Conservation (phyloP, 306 rosid genomes). For the Trifolium pratense region DNA sequence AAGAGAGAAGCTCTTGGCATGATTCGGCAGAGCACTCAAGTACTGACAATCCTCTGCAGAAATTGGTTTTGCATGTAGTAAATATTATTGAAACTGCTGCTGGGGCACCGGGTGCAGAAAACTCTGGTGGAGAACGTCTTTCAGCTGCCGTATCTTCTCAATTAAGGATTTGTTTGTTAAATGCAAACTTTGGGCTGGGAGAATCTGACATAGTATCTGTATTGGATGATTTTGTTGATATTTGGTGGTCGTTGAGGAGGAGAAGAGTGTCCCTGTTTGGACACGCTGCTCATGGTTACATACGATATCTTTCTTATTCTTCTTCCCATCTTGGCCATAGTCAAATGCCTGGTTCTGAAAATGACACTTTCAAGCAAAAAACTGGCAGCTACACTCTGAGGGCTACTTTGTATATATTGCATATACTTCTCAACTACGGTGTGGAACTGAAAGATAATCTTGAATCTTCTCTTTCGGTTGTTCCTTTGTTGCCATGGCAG, state of each 20-base stretch:
- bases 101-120: slow-evolving; percentile 75
- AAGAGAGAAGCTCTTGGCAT: slow-evolving; percentile 47
- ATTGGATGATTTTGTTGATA: slow-evolving; percentile 64
- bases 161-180: slow-evolving; percentile 62
- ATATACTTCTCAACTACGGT: slow-evolving; percentile 93
- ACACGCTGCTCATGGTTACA: slow-evolving; percentile 84
- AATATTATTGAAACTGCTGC: slow-evolving; percentile 81
- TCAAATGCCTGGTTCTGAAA: slow-evolving; percentile 60
- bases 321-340: slow-evolving; percentile 58
- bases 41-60: slow-evolving; percentile 49
- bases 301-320: slow-evolving; percentile 78
- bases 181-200: slow-evolving; percentile 56
- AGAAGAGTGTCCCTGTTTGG: slow-evolving; percentile 93
- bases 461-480: slow-evolving; percentile 65
- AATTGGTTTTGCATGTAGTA: slow-evolving; percentile 58
- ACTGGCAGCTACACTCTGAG: slow-evolving; percentile 78
- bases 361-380: slow-evolving; percentile 69
- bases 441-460: slow-evolving; percentile 82
- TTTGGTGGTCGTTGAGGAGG: slow-evolving; percentile 91
- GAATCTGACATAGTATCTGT: slow-evolving; percentile 54
- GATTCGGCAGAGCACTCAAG: slow-evolving; percentile 55
- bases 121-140: slow-evolving; percentile 71
- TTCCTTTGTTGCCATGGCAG: slow-evolving; percentile 98
- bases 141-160: slow-evolving; percentile 72
- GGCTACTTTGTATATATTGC: slow-evolving; percentile 85